Evolutionary conservation across 179 eudicot genomes (phyloP).

Genomic region (Vitellaria paradoxa): DNA sequence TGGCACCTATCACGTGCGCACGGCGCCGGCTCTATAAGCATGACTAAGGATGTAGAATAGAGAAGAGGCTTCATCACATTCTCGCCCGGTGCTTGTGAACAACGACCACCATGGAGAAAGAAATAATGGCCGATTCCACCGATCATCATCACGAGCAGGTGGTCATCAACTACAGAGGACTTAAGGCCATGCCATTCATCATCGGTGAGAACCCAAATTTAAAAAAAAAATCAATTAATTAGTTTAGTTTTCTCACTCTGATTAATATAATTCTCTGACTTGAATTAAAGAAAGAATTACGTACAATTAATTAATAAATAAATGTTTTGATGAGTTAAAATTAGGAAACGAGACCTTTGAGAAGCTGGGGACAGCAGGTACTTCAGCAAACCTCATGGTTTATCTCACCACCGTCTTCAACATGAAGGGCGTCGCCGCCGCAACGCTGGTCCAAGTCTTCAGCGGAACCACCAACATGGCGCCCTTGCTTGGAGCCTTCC

Average conservation of each 20-base stretch:
- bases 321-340: too few species aligned
- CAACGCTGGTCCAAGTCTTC: conserved; percentile 45
- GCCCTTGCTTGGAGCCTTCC: not conserved
- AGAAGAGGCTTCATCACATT: not conserved
- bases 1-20: too few species aligned
- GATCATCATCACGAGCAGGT: not conserved
- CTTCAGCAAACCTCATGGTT: conserved; percentile 49
- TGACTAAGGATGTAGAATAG: too few species aligned
- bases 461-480: conserved; percentile 29
- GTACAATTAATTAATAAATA: too few species aligned
- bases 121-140: not conserved
- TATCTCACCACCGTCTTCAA: conserved; percentile 58
- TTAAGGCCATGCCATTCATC: not conserved
- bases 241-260: too few species aligned
- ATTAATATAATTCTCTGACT: too few species aligned
- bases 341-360: conserved; percentile 64
- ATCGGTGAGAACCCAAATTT: not conserved
- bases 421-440: conserved; percentile 41
- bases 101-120: not conserved
- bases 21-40: too few species aligned
- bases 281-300: not conserved
- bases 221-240: too few species aligned
- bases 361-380: conserved; percentile 63
- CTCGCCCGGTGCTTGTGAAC: not conserved
- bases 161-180: not conserved